A percentile compares a stretch with the other conserved stretches of the same genome.
Evolutionary conservation across 352 stramenopile species (phyloP).

Genomic region (Chrysophaeum taylorii): DNA sequence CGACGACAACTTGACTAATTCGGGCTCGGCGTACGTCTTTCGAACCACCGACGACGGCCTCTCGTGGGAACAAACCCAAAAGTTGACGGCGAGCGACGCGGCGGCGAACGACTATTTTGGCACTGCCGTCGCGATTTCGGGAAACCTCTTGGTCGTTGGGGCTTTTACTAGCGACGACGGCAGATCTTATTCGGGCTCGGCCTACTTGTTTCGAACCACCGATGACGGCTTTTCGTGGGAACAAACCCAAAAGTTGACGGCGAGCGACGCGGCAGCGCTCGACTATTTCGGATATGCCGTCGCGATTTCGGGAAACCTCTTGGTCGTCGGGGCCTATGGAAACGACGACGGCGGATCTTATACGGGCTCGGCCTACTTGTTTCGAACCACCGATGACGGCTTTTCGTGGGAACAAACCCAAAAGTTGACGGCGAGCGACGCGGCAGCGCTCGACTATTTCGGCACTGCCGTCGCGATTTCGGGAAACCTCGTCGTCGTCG

Average conservation of each 20-base stretch:
- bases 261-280: background rate
- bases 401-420: background rate
- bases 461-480: background rate
- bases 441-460: background rate
- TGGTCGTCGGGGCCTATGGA: background rate
- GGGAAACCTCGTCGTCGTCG: background rate
- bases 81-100: background rate
- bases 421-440: slow-evolving; percentile 1
- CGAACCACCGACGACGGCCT: no score
- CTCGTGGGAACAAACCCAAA: background rate
- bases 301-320: background rate
- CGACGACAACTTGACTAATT: no score
- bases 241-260: background rate
- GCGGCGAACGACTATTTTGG: background rate
- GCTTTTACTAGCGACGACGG: background rate
- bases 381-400: background rate
- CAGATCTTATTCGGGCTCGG: background rate
- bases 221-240: background rate
- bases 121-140: background rate
- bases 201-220: background rate
- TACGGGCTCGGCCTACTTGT: background rate
- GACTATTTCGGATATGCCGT: background rate
- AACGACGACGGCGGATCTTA: background rate
- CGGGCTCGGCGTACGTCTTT: no score
- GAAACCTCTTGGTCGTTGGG: background rate